Evolutionary conservation across 768 basidiomycete genomes (phyloP).

Genomic region (Boletus vermiculosoides): DNA sequence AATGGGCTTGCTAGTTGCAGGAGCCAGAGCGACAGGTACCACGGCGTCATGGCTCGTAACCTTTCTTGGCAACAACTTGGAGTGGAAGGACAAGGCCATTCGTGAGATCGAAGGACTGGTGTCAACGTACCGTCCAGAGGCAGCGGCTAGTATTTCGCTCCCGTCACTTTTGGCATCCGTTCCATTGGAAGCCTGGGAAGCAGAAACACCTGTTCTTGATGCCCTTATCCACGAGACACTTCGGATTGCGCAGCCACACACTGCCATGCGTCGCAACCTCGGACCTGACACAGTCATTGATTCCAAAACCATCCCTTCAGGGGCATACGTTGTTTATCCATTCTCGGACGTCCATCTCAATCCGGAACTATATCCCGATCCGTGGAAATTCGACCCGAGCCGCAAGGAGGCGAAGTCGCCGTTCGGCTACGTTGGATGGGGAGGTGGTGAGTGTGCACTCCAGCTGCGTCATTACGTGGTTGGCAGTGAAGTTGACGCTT

Average conservation of each 20-base stretch:
- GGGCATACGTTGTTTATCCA: slow-evolving; percentile 75
- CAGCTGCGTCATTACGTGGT: slow-evolving; percentile 19
- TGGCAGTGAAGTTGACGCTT: slow-evolving; percentile 9
- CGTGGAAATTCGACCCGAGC: slow-evolving; percentile 73
- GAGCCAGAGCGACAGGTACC: slow-evolving; percentile 77
- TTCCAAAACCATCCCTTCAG: slow-evolving; percentile 67
- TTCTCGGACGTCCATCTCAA: slow-evolving; percentile 80
- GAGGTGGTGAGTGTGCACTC: slow-evolving; percentile 57
- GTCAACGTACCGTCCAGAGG: slow-evolving; percentile 37
- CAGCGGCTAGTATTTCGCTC: slow-evolving; percentile 29
- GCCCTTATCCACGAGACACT: slow-evolving; percentile 74
- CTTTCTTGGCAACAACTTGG: slow-evolving; percentile 64
- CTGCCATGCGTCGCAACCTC: slow-evolving; percentile 77
- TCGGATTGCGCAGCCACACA: slow-evolving; percentile 75
- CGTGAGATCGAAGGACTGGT: slow-evolving; percentile 60
- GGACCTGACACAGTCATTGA: slow-evolving; percentile 70
- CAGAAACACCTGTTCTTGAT: slow-evolving; percentile 66
- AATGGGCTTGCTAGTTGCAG: slow-evolving; percentile 78
- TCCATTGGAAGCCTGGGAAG: slow-evolving; percentile 70
- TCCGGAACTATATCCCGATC: slow-evolving; percentile 67
- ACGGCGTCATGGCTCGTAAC: slow-evolving; percentile 79
- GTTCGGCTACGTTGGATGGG: slow-evolving; percentile 74
- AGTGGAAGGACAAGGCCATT: slow-evolving; percentile 63
- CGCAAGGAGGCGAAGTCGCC: slow-evolving; percentile 49
- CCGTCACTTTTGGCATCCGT: slow-evolving; percentile 53